Evolutionary conservation across 2,329 filamentous ascomycete species (phyloP).

Genomic region (Alternaria sp.): DNA sequence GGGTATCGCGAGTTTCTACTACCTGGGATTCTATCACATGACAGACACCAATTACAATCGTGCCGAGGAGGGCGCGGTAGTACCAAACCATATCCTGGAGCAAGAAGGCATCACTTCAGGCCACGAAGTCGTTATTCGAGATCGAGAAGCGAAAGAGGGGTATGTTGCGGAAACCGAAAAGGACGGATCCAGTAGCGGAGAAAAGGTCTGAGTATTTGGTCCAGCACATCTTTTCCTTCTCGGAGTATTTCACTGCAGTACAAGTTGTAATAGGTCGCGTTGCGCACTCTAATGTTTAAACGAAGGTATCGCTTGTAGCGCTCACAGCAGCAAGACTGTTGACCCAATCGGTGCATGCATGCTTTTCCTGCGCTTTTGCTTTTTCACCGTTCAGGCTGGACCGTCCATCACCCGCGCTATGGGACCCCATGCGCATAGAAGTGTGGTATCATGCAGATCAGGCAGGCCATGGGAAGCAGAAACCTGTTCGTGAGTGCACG

Average conservation of each 20-base stretch:
- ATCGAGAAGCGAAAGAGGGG: not conserved
- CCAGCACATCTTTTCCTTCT: not conserved
- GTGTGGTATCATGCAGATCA: constrained; percentile 2
- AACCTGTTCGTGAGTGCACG: not conserved
- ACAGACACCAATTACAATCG: constrained; percentile 41
- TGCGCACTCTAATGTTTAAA: not conserved
- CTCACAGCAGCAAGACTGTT: not conserved
- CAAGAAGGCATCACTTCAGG: constrained; percentile 25
- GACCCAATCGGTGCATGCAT: not conserved
- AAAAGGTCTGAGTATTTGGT: not conserved
- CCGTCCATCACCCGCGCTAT: not conserved
- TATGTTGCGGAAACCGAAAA: not conserved
- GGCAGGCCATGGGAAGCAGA: not conserved
- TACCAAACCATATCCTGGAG: constrained; percentile 37
- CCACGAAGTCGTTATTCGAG: constrained; percentile 17
- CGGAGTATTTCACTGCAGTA: not conserved
- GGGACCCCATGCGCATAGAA: not conserved
- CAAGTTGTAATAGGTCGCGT: not conserved
- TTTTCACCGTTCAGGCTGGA: not conserved
- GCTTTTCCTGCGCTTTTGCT: not conserved
- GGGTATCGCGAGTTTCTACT: constrained; percentile 34
- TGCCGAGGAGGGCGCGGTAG: constrained; percentile 29
- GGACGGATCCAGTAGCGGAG: not conserved
- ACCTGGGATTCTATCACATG: constrained; percentile 36
- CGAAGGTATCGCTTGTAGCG: not conserved